Percentiles rank a stretch among this genome's conserved stretches.
These are phyloP conservation scores for Fusarium piperis DNA, from an alignment of 2,329 filamentous ascomycete species.

Conservation along the genomic window DNA sequence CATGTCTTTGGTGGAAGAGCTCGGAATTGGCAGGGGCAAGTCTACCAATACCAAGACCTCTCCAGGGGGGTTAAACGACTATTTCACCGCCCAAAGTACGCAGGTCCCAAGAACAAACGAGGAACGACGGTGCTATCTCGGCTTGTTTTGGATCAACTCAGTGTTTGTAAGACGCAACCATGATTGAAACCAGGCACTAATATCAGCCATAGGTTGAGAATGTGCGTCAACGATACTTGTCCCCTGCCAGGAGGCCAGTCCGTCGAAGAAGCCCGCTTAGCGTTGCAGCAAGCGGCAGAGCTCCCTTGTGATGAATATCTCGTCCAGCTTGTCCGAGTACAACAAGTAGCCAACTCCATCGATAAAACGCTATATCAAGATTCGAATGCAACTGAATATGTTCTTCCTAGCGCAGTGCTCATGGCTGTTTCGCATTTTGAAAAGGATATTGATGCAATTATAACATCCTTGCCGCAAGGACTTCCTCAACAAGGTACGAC, in stretches of 20 bases:
- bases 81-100: not conserved
- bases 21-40: not conserved
- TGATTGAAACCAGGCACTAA: not conserved
- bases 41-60: not conserved
- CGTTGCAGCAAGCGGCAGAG: not conserved
- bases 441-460: constrained; percentile 5
- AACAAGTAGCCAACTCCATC: not conserved
- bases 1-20: constrained; percentile 13
- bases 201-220: not conserved
- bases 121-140: constrained; percentile 9
- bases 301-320: constrained; percentile 3
- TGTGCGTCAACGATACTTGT: not conserved
- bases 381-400: not conserved
- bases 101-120: not conserved
- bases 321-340: not conserved
- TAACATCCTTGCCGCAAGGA: not conserved
- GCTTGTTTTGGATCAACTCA: constrained; percentile 13
- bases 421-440: constrained; percentile 6
- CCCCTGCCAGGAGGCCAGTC: not conserved
- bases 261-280: not conserved
- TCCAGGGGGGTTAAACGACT: not conserved
- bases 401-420: not conserved
- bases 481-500: not conserved
- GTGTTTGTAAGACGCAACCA: not conserved
- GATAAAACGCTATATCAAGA: not conserved